A percentile compares a stretch with the other conserved stretches of the same genome.
phyloP scores from a whole-genome alignment of 2,329 filamentous ascomycete species.

The Cercospora sp. region DNA sequence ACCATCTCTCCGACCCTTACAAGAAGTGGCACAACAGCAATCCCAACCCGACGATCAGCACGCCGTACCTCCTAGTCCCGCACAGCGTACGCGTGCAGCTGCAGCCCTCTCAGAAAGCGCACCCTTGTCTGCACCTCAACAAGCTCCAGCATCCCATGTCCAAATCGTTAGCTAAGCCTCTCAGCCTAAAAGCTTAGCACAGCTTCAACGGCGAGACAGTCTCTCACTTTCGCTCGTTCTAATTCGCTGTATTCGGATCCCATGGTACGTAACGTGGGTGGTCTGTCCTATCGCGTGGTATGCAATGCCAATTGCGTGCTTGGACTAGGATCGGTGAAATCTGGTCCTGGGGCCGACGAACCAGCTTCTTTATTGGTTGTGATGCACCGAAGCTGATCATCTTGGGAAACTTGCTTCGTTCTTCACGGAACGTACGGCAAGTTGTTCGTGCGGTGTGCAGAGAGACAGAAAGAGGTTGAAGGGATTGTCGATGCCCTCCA shows the following conservation, averaged over 20 bases:
- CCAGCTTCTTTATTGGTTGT: background rate
- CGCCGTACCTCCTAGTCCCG: background rate
- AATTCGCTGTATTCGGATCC: background rate
- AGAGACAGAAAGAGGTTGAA: no score
- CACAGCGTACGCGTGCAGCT: background rate
- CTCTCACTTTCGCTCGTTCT: no score
- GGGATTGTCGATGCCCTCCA: background rate
- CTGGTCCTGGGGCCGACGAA: background rate
- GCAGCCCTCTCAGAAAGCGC: no score
- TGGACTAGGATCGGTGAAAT: background rate
- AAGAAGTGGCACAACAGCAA: background rate
- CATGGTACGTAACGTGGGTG: background rate
- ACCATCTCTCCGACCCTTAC: background rate
- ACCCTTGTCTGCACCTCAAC: background rate
- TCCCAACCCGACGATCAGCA: background rate
- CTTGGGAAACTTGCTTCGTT: background rate
- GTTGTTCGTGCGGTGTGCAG: background rate
- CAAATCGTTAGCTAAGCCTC: background rate
- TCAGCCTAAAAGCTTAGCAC: background rate
- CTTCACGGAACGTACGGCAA: background rate
- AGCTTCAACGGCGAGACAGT: background rate
- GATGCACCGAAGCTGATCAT: background rate
- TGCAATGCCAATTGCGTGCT: background rate
- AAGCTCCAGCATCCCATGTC: background rate
- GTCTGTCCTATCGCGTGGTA: background rate